These are phyloP conservation scores for Aureobasidium subglaciale DNA, from an alignment of 2,329 filamentous ascomycete genomes.

Conservation along the genomic window DNA sequence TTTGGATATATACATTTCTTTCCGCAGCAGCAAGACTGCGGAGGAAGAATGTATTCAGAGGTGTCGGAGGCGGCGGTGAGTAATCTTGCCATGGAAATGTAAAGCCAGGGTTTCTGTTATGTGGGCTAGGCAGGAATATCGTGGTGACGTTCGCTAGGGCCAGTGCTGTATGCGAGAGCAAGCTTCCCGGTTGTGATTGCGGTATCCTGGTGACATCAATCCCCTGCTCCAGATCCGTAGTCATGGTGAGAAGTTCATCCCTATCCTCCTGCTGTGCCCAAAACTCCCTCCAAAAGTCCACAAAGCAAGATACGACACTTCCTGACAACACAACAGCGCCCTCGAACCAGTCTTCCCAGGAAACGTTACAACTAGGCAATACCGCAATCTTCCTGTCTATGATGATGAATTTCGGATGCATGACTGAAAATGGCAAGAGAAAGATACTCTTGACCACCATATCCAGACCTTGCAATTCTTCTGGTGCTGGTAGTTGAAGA, in stretches of 20 bases:
- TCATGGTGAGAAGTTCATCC: background rate
- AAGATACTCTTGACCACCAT: slow-evolving; percentile 71
- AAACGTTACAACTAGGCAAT: slow-evolving; percentile 75
- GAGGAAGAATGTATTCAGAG: slow-evolving; percentile 60
- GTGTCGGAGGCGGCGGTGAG: slow-evolving; percentile 52
- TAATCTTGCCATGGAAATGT: slow-evolving; percentile 46
- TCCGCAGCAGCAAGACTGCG: slow-evolving; percentile 50
- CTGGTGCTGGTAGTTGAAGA: slow-evolving; percentile 56
- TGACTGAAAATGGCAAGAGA: slow-evolving; percentile 72
- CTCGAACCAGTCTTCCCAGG: slow-evolving; percentile 84
- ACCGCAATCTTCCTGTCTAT: slow-evolving; percentile 61
- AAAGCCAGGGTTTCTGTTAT: slow-evolving; percentile 62
- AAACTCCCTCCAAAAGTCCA: slow-evolving; percentile 60
- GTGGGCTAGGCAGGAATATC: slow-evolving; percentile 65
- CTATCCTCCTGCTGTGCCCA: slow-evolving; percentile 45
- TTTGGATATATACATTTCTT: slow-evolving; percentile 59
- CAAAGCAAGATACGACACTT: slow-evolving; percentile 52
- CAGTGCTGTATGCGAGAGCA: background rate
- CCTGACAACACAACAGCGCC: slow-evolving; percentile 63
- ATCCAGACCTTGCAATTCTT: slow-evolving; percentile 54
- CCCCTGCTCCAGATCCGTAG: background rate
- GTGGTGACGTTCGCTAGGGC: slow-evolving; percentile 38
- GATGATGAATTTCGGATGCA: slow-evolving; percentile 79
- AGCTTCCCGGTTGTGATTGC: background rate
- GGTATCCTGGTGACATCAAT: background rate